Evolutionary conservation across 2,329 filamentous ascomycete species (phyloP).

Genomic region (Diaporthe sp.): DNA sequence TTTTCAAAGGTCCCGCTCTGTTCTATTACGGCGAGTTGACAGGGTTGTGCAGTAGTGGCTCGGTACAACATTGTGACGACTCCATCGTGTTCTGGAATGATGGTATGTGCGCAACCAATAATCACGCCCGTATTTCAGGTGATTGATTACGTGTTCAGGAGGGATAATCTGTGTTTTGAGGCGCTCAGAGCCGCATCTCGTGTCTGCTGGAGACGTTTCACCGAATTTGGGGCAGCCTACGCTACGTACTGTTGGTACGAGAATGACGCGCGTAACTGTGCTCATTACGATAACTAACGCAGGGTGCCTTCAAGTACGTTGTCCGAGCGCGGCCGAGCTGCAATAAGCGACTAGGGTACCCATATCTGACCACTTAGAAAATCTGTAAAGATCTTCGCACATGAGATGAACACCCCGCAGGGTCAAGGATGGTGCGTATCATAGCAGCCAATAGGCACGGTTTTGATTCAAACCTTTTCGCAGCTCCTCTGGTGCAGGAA

Average conservation of each 20-base stretch:
- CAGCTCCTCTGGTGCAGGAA: background rate
- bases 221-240: background rate
- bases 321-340: conserved; percentile 24
- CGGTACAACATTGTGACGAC: background rate
- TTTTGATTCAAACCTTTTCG: background rate
- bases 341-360: background rate
- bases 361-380: background rate
- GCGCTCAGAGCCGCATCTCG: background rate
- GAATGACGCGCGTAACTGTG: conserved; percentile 17
- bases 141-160: background rate
- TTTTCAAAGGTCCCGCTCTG: background rate
- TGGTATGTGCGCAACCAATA: background rate
- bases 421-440: background rate
- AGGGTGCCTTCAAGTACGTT: background rate
- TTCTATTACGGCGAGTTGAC: background rate
- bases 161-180: background rate
- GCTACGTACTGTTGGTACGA: background rate
- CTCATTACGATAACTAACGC: background rate
- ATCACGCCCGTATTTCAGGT: background rate
- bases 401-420: conserved; percentile 22
- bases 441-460: background rate
- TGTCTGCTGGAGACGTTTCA: background rate
- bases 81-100: background rate
- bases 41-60: background rate
- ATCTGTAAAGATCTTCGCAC: background rate